Percentiles rank a stretch among this genome's conserved stretches.
These are phyloP conservation scores for Sungouiella thailandica DNA, from an alignment of 805 yeast genomes.

Conservation along the genomic window DNA sequence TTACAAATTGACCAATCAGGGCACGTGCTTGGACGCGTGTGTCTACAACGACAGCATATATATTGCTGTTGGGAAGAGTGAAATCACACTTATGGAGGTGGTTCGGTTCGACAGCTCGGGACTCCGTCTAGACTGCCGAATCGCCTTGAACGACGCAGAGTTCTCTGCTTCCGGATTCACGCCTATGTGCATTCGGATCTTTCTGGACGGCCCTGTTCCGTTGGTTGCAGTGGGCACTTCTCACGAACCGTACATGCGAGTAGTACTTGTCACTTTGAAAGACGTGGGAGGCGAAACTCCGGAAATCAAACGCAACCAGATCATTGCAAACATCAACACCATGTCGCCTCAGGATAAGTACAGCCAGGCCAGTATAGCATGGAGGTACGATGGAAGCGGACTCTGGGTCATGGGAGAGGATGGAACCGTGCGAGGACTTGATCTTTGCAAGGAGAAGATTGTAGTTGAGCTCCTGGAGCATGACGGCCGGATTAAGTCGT, in stretches of 20 bases:
- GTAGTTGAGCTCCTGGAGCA: constrained; percentile 31
- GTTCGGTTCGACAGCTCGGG: constrained; percentile 19
- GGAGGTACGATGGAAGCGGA: constrained; percentile 45
- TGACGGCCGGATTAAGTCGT: constrained; percentile 47
- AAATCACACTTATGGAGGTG: constrained; percentile 54
- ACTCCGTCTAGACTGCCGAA: constrained; percentile 34
- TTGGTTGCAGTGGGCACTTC: constrained; percentile 64
- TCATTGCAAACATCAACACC: constrained; percentile 34
- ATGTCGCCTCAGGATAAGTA: constrained; percentile 66
- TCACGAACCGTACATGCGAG: constrained; percentile 71
- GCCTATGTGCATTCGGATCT: constrained; percentile 39
- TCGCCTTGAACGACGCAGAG: constrained; percentile 71
- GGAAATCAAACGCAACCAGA: constrained; percentile 23
- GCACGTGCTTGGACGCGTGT: constrained; percentile 46
- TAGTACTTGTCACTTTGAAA: constrained; percentile 51
- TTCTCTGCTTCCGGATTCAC: constrained; percentile 62
- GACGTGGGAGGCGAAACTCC: constrained; percentile 7
- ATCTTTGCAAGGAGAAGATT: constrained; percentile 36
- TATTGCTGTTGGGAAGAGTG: constrained; percentile 53
- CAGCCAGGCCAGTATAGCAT: constrained; percentile 44
- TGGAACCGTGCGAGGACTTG: constrained; percentile 58
- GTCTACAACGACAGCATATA: constrained; percentile 26
- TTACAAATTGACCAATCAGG: constrained; percentile 42
- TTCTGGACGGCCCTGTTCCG: constrained; percentile 13
- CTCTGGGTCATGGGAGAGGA: constrained; percentile 70